These are phyloP conservation scores for Russula earlei DNA, from an alignment of 768 basidiomycete genomes.

Conservation along the genomic window DNA sequence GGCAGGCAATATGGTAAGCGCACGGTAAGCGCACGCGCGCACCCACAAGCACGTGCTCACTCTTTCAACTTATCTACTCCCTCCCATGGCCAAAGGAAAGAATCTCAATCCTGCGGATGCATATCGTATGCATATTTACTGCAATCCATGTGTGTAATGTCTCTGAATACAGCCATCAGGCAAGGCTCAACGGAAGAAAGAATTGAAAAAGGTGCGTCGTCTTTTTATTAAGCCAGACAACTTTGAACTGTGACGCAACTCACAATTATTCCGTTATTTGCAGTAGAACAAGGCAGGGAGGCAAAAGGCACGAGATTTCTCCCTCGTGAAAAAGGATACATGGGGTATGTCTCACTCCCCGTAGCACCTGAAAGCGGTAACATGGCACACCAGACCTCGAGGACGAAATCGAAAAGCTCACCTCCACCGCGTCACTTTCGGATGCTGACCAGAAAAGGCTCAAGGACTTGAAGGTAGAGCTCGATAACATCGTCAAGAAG, in stretches of 20 bases:
- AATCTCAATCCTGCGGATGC: conserved; percentile 91
- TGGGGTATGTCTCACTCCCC: conserved; percentile 40
- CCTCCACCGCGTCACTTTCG: conserved; percentile 35
- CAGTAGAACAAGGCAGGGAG: conserved; percentile 22
- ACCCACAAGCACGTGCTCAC: background rate
- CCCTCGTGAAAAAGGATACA: conserved; percentile 93
- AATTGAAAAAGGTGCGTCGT: conserved; percentile 77
- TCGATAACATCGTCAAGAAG: conserved; percentile 72
- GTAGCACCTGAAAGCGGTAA: background rate
- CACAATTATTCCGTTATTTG: conserved; percentile 21
- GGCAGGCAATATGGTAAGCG: too few species aligned
- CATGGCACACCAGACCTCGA: conserved; percentile 51
- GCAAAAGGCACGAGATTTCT: conserved; percentile 69
- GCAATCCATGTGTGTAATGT: background rate
- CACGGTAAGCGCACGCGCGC: too few species aligned
- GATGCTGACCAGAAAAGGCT: conserved; percentile 57
- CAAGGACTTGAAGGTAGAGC: conserved; percentile 60
- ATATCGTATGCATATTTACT: conserved; percentile 41
- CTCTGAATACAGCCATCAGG: conserved; percentile 37
- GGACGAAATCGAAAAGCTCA: conserved; percentile 65
- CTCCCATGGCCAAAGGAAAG: conserved; percentile 65
- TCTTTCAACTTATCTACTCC: background rate
- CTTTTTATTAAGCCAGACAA: background rate
- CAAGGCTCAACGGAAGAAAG: conserved; percentile 88
- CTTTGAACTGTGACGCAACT: background rate